Base-by-base conservation (phyloP, 805 yeast species). In the Wickerhamomyces tratensis region DNA sequence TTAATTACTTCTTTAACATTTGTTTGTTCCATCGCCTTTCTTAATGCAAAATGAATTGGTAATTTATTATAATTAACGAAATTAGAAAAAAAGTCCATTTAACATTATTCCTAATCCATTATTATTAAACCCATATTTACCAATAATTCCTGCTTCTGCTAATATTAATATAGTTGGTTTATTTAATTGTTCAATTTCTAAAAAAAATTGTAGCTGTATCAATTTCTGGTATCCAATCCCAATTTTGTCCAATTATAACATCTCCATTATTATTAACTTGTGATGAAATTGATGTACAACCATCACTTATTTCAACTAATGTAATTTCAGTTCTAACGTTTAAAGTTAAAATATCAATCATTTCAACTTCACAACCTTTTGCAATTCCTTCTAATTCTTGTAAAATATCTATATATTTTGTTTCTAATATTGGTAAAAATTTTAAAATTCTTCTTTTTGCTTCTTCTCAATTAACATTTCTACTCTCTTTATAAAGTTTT, bases 281-380 rank as follows among this genome's bases (percentile, higher is more conserved):
- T 49, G 63, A 54, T 45, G 56, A 44, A 49, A 61, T 35, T 2
- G 61, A 49, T 2, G 71, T 66, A 43, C 72, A 67, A 1, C 72
- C 71, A 45, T 67, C 72, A 4, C 62, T 40, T 20, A 51, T 46
- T 10, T 57, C 57, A 41, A 64, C 55, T 59, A 62, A 30, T 47
- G 57, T 62, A 35, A 67, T 64, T 46, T 67, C 72, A 8, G 67
- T 58, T 35, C 72, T 53, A 11, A 61, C 61, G 47, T 67, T 67
- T 37, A 67, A 46, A 0, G 68, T 59, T 29, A 67, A 48, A 35
- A 67, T 61, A 42, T 67, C 72, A 26, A 58, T 51, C 7, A 63
- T 36, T 1, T 56, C 51, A 3, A 51, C 48, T 0, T 47, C 54
- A 8, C 67, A 58, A 2, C 72, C 71, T 11, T 58, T 61, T 3